Conservation (phyloP, 768 basidiomycete species). For the Pleurotus citrinopileatus region DNA sequence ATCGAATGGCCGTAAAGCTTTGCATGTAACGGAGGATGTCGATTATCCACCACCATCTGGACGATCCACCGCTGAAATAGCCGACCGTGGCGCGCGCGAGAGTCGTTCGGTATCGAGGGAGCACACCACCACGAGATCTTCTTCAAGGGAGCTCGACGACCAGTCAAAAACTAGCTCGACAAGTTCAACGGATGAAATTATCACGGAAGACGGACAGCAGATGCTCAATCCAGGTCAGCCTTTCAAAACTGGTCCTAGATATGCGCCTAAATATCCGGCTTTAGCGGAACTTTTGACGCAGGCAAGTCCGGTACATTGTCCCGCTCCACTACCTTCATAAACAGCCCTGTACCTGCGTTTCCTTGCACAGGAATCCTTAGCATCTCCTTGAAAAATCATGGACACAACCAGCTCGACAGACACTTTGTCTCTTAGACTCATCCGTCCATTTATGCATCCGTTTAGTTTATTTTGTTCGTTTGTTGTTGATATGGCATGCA, state of each 20-base stretch:
- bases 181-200: conserved; percentile 51
- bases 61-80: conserved; percentile 17
- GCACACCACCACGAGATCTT: too few relatives aligned
- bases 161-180: conserved; percentile 22
- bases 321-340: neutral
- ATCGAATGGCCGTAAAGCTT: neutral
- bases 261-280: neutral
- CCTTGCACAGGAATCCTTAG: conserved; percentile 55
- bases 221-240: conserved; percentile 63
- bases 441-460: too few relatives aligned
- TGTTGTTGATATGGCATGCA: too few relatives aligned
- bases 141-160: too few relatives aligned
- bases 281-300: conserved; percentile 63
- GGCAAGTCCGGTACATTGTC: conserved; percentile 30
- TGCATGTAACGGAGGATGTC: neutral
- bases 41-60: conserved; percentile 7
- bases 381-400: too few relatives aligned
- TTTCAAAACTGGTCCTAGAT: conserved; percentile 10
- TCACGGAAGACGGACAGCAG: conserved; percentile 62
- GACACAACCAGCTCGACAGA: too few relatives aligned
- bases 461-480: too few relatives aligned
- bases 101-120: neutral
- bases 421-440: too few relatives aligned
- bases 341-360: conserved; percentile 11
- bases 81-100: neutral